Base-by-base conservation (phyloP, 1,139 yeast species). In the Diutina siamensis region DNA sequence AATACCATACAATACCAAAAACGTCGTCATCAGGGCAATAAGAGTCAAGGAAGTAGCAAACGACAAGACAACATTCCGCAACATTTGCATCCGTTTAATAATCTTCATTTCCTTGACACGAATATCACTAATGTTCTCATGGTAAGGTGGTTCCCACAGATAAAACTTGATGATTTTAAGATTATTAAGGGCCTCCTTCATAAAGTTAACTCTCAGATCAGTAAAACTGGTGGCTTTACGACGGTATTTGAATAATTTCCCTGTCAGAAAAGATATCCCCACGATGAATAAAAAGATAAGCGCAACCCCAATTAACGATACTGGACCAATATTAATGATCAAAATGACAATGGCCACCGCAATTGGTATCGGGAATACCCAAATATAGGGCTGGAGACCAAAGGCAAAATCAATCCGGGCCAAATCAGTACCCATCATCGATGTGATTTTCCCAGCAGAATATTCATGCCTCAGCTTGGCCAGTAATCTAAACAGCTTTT, bases 331-430 rank as follows among this genome's bases (percentile, higher is more conserved):
- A 53, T 84, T 83, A 47, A 75, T 71, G 44, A 83, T 64, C 46
- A 87, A 71, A 40, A 86, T 65, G 1, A 77, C 87, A 48, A 85
- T 71, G 44, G 77, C 62, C 31, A 77, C 68, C 31, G 81, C 83
- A 35, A 80, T 57, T 1, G 83, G 75, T n/a, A 79, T 65, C 0
- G 88, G 83, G 55, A 83, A 72, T 18, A 80, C 71, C 49, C 82
- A 61, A 12, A 79, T 62, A 56, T 79, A 76, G 2, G 88, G 86
- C 53, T 80, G 82, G 62, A 82, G 83, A 8, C 80, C 77, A 32
- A 79, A 59, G 4, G 94, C 92, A 56, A 84, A 74, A 57, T 86
- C 95, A 36, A 87, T 73, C 56, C 95, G 75, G 25, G 89, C 76
- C 47, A 87, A 69, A 58, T 86, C 95, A 1, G 94, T 80, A 13